These are phyloP conservation scores for Erodium chrysanthum DNA, from an alignment of 441 rosid genomes.

Conservation along the genomic window DNA sequence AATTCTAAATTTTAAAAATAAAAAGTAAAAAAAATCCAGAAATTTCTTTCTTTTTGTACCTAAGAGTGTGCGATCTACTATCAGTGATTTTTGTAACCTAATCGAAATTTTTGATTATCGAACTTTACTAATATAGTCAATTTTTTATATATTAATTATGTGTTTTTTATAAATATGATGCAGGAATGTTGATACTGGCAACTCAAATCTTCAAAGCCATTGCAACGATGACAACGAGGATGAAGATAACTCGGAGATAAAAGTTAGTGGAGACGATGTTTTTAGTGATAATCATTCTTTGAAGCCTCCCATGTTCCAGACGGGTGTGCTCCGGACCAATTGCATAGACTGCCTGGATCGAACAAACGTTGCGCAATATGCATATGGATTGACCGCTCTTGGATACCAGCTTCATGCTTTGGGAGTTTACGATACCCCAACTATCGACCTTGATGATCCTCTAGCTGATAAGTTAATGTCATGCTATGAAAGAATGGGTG, in stretches of 20 bases:
- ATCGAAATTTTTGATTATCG: too few species aligned
- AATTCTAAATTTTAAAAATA: too few species aligned
- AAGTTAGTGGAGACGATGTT: conserved; percentile 21
- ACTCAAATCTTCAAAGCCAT: conserved; percentile 29
- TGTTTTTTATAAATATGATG: conserved; percentile 30
- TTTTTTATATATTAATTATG: too few species aligned
- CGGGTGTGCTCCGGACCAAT: conserved; percentile 90
- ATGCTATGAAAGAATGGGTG: conserved; percentile 96
- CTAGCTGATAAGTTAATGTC: conserved; percentile 82
- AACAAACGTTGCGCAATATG: conserved; percentile 98
- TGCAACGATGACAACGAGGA: conserved; percentile 35
- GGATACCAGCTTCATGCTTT: conserved; percentile 81
- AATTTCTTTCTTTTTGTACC: too few species aligned
- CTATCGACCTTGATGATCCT: conserved; percentile 68
- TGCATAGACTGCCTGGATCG: conserved; percentile 98
- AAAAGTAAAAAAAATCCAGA: too few species aligned
- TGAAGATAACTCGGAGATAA: conserved; percentile 30
- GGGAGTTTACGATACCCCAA: conserved; percentile 51
- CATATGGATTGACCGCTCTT: conserved; percentile 92
- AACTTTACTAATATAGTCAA: not conserved
- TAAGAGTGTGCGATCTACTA: too few species aligned
- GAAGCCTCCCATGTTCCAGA: conserved; percentile 58
- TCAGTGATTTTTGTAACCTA: too few species aligned
- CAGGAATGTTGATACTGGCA: conserved; percentile 36
- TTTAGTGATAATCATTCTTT: conserved; percentile 36